These are phyloP conservation scores for Poa annua DNA, from an alignment of 176 grass and related monocot species.

Conservation along the genomic window DNA sequence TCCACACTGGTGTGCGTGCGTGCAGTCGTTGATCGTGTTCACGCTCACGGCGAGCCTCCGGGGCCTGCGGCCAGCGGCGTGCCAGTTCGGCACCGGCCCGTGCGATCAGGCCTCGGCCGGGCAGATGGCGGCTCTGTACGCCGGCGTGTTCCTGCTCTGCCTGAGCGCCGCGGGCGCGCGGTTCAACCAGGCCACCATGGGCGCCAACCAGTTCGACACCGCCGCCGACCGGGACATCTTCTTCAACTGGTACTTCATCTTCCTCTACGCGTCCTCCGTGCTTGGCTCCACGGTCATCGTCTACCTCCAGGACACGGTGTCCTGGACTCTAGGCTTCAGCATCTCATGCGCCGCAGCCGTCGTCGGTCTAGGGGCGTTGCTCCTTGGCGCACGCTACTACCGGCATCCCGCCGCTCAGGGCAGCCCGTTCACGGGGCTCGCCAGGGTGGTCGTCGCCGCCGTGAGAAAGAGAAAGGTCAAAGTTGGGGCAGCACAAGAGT, in stretches of 20 bases:
- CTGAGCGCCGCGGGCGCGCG: constrained; percentile 63
- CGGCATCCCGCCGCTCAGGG: constrained; percentile 39
- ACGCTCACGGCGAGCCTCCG: constrained; percentile 58
- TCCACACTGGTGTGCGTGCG: not conserved
- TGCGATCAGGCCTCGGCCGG: constrained; percentile 48
- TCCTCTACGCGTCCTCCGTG: constrained; percentile 55
- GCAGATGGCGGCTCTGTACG: constrained; percentile 57
- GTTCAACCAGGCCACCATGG: constrained; percentile 75
- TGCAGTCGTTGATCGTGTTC: constrained; percentile 64
- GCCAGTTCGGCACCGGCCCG: not conserved
- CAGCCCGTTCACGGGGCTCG: constrained; percentile 73
- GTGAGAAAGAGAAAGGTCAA: constrained; percentile 54
- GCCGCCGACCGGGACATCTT: constrained; percentile 55
- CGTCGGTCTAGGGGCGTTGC: constrained; percentile 46
- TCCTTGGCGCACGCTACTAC: constrained; percentile 63
- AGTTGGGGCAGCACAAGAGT: not conserved
- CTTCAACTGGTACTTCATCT: constrained; percentile 90
- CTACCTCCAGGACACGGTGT: constrained; percentile 67
- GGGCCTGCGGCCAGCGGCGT: constrained; percentile 46
- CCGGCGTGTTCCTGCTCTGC: constrained; percentile 48
- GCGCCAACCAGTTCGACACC: constrained; percentile 72
- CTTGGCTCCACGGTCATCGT: constrained; percentile 59
- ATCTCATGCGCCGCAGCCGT: constrained; percentile 34
- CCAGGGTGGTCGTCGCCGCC: constrained; percentile 58
- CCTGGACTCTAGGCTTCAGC: constrained; percentile 62